Evolutionary conservation across 176 grass and related monocot species (phyloP), one percentile per base, ranked within the genome.

Genomic region (Cenchrus fungigraminus): DNA sequence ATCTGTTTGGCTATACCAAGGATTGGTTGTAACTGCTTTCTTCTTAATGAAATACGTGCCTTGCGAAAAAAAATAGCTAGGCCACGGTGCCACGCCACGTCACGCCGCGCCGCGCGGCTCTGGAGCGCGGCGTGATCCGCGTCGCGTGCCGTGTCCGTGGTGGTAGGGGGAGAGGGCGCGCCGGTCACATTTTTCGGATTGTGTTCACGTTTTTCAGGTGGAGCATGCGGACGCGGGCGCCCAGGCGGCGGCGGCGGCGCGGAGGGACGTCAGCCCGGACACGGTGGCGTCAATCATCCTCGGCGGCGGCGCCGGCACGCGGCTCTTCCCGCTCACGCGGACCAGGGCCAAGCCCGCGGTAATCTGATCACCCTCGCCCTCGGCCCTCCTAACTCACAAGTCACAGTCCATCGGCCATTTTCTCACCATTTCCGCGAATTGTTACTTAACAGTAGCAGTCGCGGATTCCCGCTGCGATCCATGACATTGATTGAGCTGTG

Each of bases 261-360:
- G 58, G 61, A 92, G 61, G 61, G 82, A 75, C 29, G 89, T 86
- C n/a, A 71, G 79, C 58, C 92, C 94, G 37, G 86, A 89, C 72
- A 79, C 80, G 6, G 94, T 97, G 80, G 80, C 89, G 25, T 92
- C 94, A 65, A 94, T 97, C 82, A 92, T 94, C 81, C 82, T 97
- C 56, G 92, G 94, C 9, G 95, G 95, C 45, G 95, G 92, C 15
- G 89, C 86, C 8, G 92, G 95, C n/a, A 86, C 91, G 82, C 95
- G 90, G 8, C 92, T 97, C 63, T 94, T 97, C 66, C 95, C 95
- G 69, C 92, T 97, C 67, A 97, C 95, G 12, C 81, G 64, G 49
- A 97, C 86, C 66, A 89, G 95, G 81, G 95, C 95, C 32, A 97
- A 94, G 83, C 95, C 95, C 17, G 95, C 95, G 54, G 92, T 97